A percentile compares a stretch with the other conserved stretches of the same genome.
phyloP scores from a whole-genome alignment of 2,329 filamentous ascomycete genomes.

The Ascochyta clinopodiicola region DNA sequence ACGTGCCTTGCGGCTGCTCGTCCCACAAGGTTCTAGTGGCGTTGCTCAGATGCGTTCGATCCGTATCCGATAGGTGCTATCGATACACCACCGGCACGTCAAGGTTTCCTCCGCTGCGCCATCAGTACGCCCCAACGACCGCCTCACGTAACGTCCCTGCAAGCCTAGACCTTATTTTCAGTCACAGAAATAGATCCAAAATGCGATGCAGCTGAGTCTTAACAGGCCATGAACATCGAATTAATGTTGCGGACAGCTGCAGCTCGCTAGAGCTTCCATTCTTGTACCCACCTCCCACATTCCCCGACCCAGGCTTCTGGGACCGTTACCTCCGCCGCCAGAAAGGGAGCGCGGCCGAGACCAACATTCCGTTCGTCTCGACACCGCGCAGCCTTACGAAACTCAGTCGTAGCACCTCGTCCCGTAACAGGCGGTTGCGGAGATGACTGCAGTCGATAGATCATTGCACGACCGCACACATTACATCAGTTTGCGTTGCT shows the following conservation, averaged over 20 bases:
- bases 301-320: conserved; percentile 13
- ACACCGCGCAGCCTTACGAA: conserved; percentile 10
- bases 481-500: neutral
- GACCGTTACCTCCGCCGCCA: conserved; percentile 1
- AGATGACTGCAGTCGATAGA: conserved; percentile 2
- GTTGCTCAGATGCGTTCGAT: conserved; percentile 6
- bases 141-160: conserved; percentile 13
- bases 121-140: conserved; percentile 6
- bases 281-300: conserved; percentile 11
- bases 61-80: conserved; percentile 22
- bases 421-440: conserved; percentile 3
- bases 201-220: neutral
- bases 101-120: conserved; percentile 23
- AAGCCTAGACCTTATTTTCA: conserved; percentile 7
- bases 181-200: conserved; percentile 5
- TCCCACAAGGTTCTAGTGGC: conserved; percentile 13
- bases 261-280: conserved; percentile 13
- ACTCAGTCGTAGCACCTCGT: conserved; percentile 2
- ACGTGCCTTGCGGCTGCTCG: conserved; percentile 23
- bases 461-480: conserved; percentile 1
- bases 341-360: conserved; percentile 8
- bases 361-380: conserved; percentile 11
- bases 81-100: conserved; percentile 28
- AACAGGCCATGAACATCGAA: conserved; percentile 2
- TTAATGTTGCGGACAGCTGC: conserved; percentile 1